Percentiles rank a stretch among this genome's conserved stretches.
phyloP scores from a whole-genome alignment of 371 early-diverging fungal genomes.

The Batkoa obscura region DNA sequence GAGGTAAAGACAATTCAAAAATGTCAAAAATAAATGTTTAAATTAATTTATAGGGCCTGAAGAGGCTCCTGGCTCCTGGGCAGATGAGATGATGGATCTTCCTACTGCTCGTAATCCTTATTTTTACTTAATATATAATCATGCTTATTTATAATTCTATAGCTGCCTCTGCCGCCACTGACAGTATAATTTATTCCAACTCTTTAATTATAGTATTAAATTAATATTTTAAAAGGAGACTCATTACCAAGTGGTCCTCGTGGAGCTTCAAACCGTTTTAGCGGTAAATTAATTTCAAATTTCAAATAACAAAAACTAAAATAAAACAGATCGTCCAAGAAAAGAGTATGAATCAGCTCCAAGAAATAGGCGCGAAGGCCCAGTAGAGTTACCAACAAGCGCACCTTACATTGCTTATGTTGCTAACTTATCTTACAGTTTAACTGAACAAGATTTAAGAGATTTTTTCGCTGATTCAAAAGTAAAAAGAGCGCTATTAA shows the following conservation, averaged over 20 bases:
- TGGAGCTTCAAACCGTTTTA: slow-evolving; percentile 18
- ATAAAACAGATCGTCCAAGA: too few relatives aligned
- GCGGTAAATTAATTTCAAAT: slow-evolving; percentile 6
- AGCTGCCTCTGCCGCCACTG: slow-evolving; percentile 17
- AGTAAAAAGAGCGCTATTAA: slow-evolving; percentile 15
- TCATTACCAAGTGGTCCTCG: slow-evolving; percentile 7
- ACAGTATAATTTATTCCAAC: slow-evolving; percentile 9
- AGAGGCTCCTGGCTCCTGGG: slow-evolving; percentile 66
- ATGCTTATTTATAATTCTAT: slow-evolving; percentile 5
- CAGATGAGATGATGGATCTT: slow-evolving; percentile 81
- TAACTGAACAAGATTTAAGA: slow-evolving; percentile 48
- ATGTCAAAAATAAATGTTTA: slow-evolving; percentile 2
- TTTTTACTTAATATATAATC: slow-evolving; percentile 4
- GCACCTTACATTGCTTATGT: slow-evolving; percentile 79
- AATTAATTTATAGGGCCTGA: slow-evolving; percentile 11
- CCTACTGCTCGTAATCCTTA: slow-evolving; percentile 68
- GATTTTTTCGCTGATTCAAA: slow-evolving; percentile 43
- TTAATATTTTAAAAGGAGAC: neutral
- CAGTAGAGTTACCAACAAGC: slow-evolving; percentile 52
- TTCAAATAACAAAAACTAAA: too few relatives aligned
- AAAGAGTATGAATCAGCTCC: slow-evolving; percentile 8
- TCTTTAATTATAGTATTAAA: slow-evolving; percentile 5
- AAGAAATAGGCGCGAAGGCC: slow-evolving; percentile 21
- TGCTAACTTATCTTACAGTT: slow-evolving; percentile 74
- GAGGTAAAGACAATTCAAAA: slow-evolving; percentile 21